Evolutionary conservation across 148 eudicot species (phyloP).

Genomic region (Cornus florida): DNA sequence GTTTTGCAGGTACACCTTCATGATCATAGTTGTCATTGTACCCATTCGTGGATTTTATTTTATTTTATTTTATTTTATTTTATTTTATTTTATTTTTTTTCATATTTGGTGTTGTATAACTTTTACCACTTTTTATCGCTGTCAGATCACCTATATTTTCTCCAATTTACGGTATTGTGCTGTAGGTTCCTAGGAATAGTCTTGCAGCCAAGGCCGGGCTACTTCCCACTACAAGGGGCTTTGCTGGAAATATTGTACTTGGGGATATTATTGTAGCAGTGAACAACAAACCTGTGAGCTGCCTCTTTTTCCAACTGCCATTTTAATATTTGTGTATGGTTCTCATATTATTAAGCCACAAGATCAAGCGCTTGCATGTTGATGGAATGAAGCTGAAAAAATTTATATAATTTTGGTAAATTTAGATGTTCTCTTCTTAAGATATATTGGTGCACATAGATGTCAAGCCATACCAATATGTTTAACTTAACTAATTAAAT

Average conservation of each 20-base stretch:
- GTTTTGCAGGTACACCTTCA: slow-evolving; percentile 56
- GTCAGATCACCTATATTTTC: background rate
- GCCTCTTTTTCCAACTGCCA: slow-evolving; percentile 8
- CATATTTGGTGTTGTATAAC: background rate
- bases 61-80: no score
- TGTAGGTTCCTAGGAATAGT: slow-evolving; percentile 85
- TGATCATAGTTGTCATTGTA: background rate
- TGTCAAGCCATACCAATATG: background rate
- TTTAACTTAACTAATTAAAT: no score
- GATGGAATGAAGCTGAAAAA: background rate
- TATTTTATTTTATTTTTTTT: no score
- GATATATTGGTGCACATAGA: background rate
- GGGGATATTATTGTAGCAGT: slow-evolving; percentile 89
- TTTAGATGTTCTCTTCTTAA: background rate
- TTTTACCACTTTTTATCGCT: background rate
- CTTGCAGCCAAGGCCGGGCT: slow-evolving; percentile 93
- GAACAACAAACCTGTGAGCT: slow-evolving; percentile 75
- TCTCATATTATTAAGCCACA: background rate
- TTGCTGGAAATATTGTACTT: slow-evolving; percentile 88
- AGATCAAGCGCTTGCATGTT: slow-evolving; percentile 1
- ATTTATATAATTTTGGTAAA: background rate
- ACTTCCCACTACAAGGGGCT: slow-evolving; percentile 87
- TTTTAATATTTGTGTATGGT: background rate
- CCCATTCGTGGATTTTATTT: background rate
- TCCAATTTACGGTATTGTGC: background rate